Evolutionary conservation across 305 asterid genomes (phyloP), one percentile per base, ranked within the genome.

Genomic region (Fraxinus dipetala): DNA sequence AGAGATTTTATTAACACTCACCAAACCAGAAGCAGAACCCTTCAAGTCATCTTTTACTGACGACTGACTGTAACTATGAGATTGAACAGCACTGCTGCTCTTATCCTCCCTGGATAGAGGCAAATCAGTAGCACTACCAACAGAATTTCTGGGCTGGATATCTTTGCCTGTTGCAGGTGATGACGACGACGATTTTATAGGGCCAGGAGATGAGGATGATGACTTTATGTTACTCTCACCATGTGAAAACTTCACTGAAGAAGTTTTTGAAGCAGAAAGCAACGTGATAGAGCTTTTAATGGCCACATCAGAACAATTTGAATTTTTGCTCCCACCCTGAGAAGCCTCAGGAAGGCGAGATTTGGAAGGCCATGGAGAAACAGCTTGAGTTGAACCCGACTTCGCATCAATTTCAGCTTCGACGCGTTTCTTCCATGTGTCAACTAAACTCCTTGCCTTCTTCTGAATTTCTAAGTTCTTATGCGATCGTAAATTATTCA

Each of bases 351-450:
- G 86, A 82, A 86, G 72, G 10, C 89, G 90, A 20, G 94, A 86
- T 77, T 90, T 89, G 14, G 94, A 86, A 34, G 94, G 82, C 93
- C 94, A 91, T 0, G 84, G 79, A 75, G 86, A 56, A 70, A 82
- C 82, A 54, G 85, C 81, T 69, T 86, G 93, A 69, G 86, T 78
- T 63, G 95, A 82, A 36, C 89, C 88, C 70, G 89, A 77, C 78
- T 90, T 92, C 20, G 91, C 85, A 82, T 93, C 96, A 80, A 88
- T 91, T 89, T 92, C 95, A 51, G 91, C 93, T 78, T 91, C 96
- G 5, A 93, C 97, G 5, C 95, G 90, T 82, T 91, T 93, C 90
- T 93, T 93, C 97, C 97, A 93, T 31, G 91, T 89, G 86, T 89
- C 94, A 35, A 93, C 97, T 78, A 93, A 87, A 84, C 88, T 80